Evolutionary conservation across 2,329 filamentous ascomycete genomes (phyloP).

Genomic region (Scytalidium lignicola): DNA sequence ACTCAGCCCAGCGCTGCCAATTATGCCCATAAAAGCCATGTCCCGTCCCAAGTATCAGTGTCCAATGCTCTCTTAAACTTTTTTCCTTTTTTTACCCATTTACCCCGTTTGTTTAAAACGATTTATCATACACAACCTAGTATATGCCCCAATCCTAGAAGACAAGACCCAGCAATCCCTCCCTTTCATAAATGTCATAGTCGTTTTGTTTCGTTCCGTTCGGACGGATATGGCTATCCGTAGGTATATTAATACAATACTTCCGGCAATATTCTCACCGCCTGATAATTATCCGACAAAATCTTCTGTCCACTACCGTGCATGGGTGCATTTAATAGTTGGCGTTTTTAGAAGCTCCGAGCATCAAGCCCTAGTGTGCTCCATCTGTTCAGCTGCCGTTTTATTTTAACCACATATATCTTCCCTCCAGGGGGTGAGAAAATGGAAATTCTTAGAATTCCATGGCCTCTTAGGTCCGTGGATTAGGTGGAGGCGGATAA

Average conservation of each 20-base stretch:
- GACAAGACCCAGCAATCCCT: background rate
- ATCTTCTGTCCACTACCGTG: background rate
- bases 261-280: background rate
- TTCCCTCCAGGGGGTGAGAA: background rate
- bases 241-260: background rate
- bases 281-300: background rate
- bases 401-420: background rate
- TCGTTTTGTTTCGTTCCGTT: background rate
- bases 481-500: slow-evolving; percentile 18
- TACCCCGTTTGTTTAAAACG: background rate
- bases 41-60: background rate
- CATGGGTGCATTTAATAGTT: background rate
- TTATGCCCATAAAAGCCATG: background rate
- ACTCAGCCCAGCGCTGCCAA: background rate
- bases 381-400: background rate
- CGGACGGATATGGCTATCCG: background rate
- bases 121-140: background rate
- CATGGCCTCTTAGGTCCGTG: background rate
- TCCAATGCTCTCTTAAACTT: background rate
- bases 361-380: background rate
- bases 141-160: background rate
- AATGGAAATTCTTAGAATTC: background rate
- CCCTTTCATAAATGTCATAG: background rate
- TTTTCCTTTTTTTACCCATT: background rate
- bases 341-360: background rate